Percentiles rank a stretch among this genome's conserved stretches.
Evolutionary conservation across 208 protist genomes (phyloP).

Genomic region (Acanthamoeba sp.): DNA sequence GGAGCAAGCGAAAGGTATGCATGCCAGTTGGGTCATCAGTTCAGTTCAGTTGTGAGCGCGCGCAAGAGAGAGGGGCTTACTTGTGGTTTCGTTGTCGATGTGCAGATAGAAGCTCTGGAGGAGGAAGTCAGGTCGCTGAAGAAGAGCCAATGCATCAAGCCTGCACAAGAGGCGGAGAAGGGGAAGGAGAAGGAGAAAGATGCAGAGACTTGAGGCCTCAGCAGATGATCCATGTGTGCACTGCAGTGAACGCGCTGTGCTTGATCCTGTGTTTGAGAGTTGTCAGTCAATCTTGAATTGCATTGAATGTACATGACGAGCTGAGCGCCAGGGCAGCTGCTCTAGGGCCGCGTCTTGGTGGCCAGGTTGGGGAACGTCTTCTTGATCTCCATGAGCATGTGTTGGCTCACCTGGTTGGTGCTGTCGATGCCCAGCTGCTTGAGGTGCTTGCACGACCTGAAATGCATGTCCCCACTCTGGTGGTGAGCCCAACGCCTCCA

Average conservation of each 20-base stretch:
- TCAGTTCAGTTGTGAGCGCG: too few relatives aligned
- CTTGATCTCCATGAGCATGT: neutral
- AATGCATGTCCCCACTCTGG: neutral
- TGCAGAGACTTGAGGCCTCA: too few relatives aligned
- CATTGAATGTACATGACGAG: too few relatives aligned
- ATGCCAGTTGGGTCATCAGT: neutral
- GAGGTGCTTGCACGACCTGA: conserved; percentile 18
- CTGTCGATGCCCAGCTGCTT: neutral
- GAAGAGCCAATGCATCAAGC: neutral
- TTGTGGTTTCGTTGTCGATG: neutral
- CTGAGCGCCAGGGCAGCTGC: too few relatives aligned
- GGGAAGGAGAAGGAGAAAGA: too few relatives aligned
- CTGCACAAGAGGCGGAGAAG: too few relatives aligned
- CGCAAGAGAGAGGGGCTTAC: neutral
- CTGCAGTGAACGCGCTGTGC: too few relatives aligned
- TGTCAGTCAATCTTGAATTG: too few relatives aligned
- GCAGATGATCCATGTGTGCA: too few relatives aligned
- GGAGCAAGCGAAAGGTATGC: neutral
- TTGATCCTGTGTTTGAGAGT: too few relatives aligned
- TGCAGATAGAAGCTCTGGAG: neutral
- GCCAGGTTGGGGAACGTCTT: neutral
- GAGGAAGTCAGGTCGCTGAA: neutral
- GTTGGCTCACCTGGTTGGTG: conserved; percentile 2
- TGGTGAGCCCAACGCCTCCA: too few relatives aligned
- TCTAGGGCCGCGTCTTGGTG: neutral